phyloP scores from a whole-genome alignment of 75 land plant genomes.

The Isoetes taiwanensis region DNA sequence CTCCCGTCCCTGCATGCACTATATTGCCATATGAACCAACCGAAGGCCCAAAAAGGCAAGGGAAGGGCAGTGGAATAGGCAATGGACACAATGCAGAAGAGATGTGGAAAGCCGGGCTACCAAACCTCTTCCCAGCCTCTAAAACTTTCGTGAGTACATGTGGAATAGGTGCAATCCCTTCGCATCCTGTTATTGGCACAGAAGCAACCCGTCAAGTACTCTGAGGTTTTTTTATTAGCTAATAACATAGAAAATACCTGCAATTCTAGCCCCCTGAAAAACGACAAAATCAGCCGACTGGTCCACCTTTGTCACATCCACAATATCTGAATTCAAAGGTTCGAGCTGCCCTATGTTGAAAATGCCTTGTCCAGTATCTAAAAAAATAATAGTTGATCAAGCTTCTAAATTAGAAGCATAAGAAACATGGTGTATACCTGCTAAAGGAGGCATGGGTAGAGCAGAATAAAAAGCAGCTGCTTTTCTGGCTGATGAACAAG shows the following conservation, averaged over 20 bases:
- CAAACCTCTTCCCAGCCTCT: conserved; percentile 14
- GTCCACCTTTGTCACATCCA: conserved; percentile 26
- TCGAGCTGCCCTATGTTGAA: conserved; percentile 32
- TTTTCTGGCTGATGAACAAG: conserved; percentile 43
- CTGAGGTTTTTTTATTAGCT: not conserved
- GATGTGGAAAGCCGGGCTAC: conserved; percentile 31
- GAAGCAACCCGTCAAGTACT: not conserved
- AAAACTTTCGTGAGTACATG: conserved; percentile 10
- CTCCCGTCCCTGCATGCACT: conserved; percentile 12
- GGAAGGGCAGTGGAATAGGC: conserved; percentile 83
- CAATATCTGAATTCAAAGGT: conserved; percentile 53
- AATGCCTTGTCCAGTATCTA: conserved; percentile 16
- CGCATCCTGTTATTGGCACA: not conserved
- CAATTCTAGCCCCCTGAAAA: conserved; percentile 45
- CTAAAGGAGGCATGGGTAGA: conserved; percentile 58
- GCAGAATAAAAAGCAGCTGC: conserved; percentile 55
- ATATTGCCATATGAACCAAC: conserved; percentile 58
- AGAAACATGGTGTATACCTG: conserved; percentile 28
- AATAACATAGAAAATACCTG: conserved; percentile 30
- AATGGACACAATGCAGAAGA: conserved; percentile 64
- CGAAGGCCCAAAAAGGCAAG: conserved; percentile 43
- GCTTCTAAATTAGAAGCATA: not conserved
- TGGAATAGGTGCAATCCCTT: conserved; percentile 9
- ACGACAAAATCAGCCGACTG: conserved; percentile 37
- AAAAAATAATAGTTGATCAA: not conserved